These are phyloP conservation scores for Deuterostichococcus epilithicus DNA, from an alignment of 139 green algal species.

Conservation along the genomic window DNA sequence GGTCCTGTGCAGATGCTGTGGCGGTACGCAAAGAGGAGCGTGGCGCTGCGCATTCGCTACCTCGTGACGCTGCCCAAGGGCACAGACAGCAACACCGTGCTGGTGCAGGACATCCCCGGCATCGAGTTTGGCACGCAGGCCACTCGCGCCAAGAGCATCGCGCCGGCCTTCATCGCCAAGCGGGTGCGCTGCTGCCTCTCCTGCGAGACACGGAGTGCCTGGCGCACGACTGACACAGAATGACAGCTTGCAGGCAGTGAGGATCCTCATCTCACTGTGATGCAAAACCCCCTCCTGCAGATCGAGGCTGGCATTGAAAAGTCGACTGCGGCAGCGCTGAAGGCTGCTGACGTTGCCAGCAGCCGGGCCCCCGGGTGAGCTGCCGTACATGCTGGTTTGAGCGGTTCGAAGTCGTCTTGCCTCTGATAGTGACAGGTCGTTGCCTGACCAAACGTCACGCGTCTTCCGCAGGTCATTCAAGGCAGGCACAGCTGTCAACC, in stretches of 20 bases:
- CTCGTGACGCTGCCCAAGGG: slow-evolving; percentile 46
- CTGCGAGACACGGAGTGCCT: background rate
- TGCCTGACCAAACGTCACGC: too few species aligned
- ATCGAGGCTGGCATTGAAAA: background rate
- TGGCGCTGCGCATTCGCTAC: slow-evolving; percentile 59
- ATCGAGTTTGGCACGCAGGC: slow-evolving; percentile 39
- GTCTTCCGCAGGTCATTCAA: background rate
- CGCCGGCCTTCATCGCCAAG: slow-evolving; percentile 24
- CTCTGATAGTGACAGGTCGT: too few species aligned
- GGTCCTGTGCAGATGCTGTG: slow-evolving; percentile 34
- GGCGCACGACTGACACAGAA: background rate
- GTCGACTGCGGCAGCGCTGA: background rate
- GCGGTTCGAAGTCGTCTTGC: too few species aligned
- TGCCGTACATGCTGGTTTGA: too few species aligned
- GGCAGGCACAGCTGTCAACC: background rate
- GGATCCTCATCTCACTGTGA: too few species aligned
- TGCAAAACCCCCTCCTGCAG: too few species aligned
- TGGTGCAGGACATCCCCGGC: slow-evolving; percentile 55
- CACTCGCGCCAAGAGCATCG: slow-evolving; percentile 12
- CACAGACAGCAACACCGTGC: slow-evolving; percentile 44
- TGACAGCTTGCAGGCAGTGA: too few species aligned
- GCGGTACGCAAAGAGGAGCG: slow-evolving; percentile 54
- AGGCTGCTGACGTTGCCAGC: background rate
- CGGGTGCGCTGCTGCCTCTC: background rate
- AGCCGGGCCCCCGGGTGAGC: too few species aligned